Evolutionary conservation across 768 basidiomycete species (phyloP).

Genomic region (Psilocybe cubensis): DNA sequence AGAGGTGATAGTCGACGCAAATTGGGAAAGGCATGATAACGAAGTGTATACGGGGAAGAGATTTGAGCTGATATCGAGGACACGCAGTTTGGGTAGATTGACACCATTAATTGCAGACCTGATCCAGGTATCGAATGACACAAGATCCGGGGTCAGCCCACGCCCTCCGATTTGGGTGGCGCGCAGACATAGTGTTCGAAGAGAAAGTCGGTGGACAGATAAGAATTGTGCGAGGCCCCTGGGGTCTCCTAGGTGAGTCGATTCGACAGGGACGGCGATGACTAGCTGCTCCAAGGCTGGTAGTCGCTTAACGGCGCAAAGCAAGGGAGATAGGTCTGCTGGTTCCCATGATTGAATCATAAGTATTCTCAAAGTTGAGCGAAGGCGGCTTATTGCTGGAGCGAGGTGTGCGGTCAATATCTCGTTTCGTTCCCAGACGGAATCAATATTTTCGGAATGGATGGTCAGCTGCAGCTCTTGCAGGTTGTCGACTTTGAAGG

Average conservation of each 20-base stretch:
- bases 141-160: conserved; percentile 30
- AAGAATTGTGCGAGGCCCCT: conserved; percentile 39
- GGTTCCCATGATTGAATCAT: conserved; percentile 47
- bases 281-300: conserved; percentile 38
- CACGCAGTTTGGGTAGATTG: conserved; percentile 28
- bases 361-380: conserved; percentile 39
- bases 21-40: conserved; percentile 34
- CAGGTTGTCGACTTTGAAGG: conserved; percentile 32
- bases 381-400: conserved; percentile 39
- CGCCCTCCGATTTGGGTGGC: conserved; percentile 44
- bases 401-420: conserved; percentile 42
- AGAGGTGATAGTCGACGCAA: conserved; percentile 36
- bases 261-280: conserved; percentile 43
- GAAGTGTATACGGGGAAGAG: conserved; percentile 42
- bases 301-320: conserved; percentile 35
- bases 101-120: conserved; percentile 29
- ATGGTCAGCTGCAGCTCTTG: conserved; percentile 47
- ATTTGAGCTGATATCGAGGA: conserved; percentile 38
- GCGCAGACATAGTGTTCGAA: conserved; percentile 42
- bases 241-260: conserved; percentile 46
- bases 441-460: conserved; percentile 37
- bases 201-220: conserved; percentile 33
- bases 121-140: conserved; percentile 43
- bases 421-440: conserved; percentile 24
- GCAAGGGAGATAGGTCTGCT: conserved; percentile 46